Evolutionary conservation across 176 grass and related monocot species (phyloP).

Genomic region (Carex pumila): DNA sequence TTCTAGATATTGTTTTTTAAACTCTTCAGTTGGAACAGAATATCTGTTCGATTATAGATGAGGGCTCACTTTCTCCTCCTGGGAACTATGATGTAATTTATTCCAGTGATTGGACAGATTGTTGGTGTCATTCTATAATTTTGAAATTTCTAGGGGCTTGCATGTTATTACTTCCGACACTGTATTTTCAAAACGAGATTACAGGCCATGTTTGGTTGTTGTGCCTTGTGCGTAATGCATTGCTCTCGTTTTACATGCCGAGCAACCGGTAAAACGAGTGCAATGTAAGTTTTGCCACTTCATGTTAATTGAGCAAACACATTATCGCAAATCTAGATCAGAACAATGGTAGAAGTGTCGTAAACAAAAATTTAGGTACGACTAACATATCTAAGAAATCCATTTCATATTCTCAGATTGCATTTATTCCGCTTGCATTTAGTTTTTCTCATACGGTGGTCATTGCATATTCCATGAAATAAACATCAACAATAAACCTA

Average conservation of each 20-base stretch:
- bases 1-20: not conserved
- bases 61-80: not conserved
- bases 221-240: too few relatives aligned
- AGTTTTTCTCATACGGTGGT: not conserved
- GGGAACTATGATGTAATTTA: not conserved
- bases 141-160: not conserved
- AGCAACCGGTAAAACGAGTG: not conserved
- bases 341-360: not conserved
- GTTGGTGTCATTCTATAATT: not conserved
- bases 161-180: too few relatives aligned
- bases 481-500: not conserved
- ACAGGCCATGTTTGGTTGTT: too few relatives aligned
- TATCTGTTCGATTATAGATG: not conserved
- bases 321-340: not conserved
- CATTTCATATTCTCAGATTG: not conserved
- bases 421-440: not conserved
- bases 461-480: not conserved
- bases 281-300: not conserved
- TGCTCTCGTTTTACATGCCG: too few relatives aligned
- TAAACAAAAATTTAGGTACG: not conserved
- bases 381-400: not conserved
- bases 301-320: not conserved
- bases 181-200: not conserved
- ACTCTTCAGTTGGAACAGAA: not conserved
- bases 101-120: not conserved